A percentile compares a stretch with the other conserved stretches of the same genome.
phyloP scores from a whole-genome alignment of 371 early-diverging fungal species.

The Mucor racemosus region DNA sequence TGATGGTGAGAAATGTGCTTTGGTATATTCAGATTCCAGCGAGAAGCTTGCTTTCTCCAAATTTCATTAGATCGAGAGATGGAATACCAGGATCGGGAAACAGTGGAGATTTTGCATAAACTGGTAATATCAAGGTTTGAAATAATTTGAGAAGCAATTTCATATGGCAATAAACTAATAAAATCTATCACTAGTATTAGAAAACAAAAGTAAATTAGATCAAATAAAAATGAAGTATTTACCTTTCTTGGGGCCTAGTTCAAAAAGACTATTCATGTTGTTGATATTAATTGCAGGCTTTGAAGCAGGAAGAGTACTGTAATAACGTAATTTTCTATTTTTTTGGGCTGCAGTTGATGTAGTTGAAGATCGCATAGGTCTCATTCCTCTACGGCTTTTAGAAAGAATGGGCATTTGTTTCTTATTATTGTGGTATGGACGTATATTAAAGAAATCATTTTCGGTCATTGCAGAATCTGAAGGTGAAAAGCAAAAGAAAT shows the following conservation, averaged over 20 bases:
- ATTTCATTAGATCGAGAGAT: conserved; percentile 21
- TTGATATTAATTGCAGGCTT: not conserved
- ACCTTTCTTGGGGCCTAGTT: conserved; percentile 20
- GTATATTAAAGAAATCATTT: conserved; percentile 12
- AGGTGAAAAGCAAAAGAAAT: conserved; percentile 3
- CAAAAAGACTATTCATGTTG: not conserved
- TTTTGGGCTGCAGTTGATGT: conserved; percentile 11
- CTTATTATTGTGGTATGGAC: conserved; percentile 7
- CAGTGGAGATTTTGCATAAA: conserved; percentile 12
- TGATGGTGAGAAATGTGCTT: not conserved
- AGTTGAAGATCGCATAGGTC: conserved; percentile 16
- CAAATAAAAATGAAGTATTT: not conserved
- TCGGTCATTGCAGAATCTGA: conserved; percentile 12
- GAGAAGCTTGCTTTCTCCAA: conserved; percentile 17
- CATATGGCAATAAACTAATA: conserved; percentile 24
- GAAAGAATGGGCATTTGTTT: not conserved
- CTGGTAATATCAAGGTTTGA: conserved; percentile 13
- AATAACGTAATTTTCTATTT: not conserved
- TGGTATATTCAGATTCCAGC: not conserved
- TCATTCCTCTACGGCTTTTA: conserved; percentile 17
- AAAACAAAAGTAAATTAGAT: not conserved
- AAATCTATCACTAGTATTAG: conserved; percentile 15
- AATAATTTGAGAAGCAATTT: conserved; percentile 25
- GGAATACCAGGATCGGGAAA: conserved; percentile 25
- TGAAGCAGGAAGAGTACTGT: not conserved